phyloP scores from a whole-genome alignment of 176 grass and related monocot genomes.

The Hordeum vulgare region MorexV3_pseudomolecules_assembly NC_058523.1:333752895-333753394 shows the following conservation, averaged over 20 bases:
- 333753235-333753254: constrained; percentile 49
- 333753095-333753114: not conserved
- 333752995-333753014: not conserved
- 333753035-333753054: not conserved
- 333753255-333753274: not conserved
- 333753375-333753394: not conserved
- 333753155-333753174: constrained; percentile 92
- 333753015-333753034: not conserved
- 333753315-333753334: not conserved
- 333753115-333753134: not conserved
- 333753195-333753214: constrained; percentile 90
- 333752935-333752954: not conserved
- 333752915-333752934: not conserved
- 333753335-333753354: not conserved
- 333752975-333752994: not conserved
- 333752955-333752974: not conserved
- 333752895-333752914: not conserved
- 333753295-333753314: not conserved
- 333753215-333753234: constrained; percentile 98
- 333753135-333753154: constrained; percentile 89
- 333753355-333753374: not conserved
- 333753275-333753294: not conserved
- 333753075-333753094: not conserved
- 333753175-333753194: constrained; percentile 88
- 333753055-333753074: constrained; percentile 1